phyloP scores from a whole-genome alignment of 2,329 filamentous ascomycete species.

The Fusarium newnesense region DNA sequence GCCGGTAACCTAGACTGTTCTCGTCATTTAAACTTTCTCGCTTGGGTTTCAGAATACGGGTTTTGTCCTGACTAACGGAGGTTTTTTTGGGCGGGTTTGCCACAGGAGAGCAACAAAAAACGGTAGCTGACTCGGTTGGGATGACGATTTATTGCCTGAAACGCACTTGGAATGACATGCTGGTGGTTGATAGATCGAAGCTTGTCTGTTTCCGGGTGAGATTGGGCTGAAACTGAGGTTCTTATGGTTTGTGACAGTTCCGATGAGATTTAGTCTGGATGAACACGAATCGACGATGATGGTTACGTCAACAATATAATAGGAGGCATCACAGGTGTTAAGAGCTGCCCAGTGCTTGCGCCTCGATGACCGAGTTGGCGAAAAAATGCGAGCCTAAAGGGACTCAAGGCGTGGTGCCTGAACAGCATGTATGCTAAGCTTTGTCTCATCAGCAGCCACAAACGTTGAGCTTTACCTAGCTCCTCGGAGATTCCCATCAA shows the following conservation, averaged over 20 bases:
- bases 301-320: neutral
- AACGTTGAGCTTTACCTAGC: neutral
- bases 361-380: neutral
- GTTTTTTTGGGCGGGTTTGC: slow-evolving; percentile 3
- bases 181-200: neutral
- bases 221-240: slow-evolving; percentile 10
- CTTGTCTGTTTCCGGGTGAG: slow-evolving; percentile 11
- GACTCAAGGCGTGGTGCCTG: neutral
- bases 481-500: neutral
- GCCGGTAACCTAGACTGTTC: slow-evolving; percentile 34
- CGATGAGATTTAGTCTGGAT: slow-evolving; percentile 15
- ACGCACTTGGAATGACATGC: neutral
- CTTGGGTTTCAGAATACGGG: slow-evolving; percentile 34
- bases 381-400: neutral
- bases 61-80: slow-evolving; percentile 10
- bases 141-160: neutral
- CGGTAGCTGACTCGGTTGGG: slow-evolving; percentile 8
- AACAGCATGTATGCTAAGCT: neutral
- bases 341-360: neutral
- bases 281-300: neutral
- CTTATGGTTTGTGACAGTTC: neutral
- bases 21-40: slow-evolving; percentile 32
- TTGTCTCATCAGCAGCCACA: neutral
- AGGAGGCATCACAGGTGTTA: neutral
- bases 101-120: neutral